Evolutionary conservation across 2,329 filamentous ascomycete genomes (phyloP).

Genomic region (Colletotrichum tabaci): DNA sequence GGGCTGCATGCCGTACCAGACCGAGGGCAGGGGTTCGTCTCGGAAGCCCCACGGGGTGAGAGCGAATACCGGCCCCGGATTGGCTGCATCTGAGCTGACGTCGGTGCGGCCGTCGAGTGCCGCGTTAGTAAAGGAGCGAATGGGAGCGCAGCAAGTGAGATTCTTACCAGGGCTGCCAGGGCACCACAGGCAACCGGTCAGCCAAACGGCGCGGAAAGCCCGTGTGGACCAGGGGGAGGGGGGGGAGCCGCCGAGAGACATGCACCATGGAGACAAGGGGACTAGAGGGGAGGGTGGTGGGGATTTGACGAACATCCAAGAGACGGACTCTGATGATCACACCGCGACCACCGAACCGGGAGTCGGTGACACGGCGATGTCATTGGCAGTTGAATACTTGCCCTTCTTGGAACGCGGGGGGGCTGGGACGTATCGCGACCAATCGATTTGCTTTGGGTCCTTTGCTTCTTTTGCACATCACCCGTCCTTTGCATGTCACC

Average conservation of each 20-base stretch:
- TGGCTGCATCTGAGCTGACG: slow-evolving; percentile 30
- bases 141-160: slow-evolving; percentile 33
- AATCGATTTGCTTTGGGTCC: slow-evolving; percentile 18
- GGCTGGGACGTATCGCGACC: slow-evolving; percentile 32
- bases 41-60: slow-evolving; percentile 38
- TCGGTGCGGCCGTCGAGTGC: slow-evolving; percentile 31
- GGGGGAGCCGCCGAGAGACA: slow-evolving; percentile 17
- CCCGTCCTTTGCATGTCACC: slow-evolving; percentile 4
- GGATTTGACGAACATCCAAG: neutral
- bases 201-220: slow-evolving; percentile 40
- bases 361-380: slow-evolving; percentile 33
- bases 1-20: slow-evolving; percentile 42
- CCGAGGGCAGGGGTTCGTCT: slow-evolving; percentile 35
- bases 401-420: neutral
- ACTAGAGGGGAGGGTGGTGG: neutral
- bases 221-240: slow-evolving; percentile 21
- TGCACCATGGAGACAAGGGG: slow-evolving; percentile 6
- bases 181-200: slow-evolving; percentile 29
- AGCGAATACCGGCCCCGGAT: slow-evolving; percentile 28
- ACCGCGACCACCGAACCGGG: slow-evolving; percentile 27
- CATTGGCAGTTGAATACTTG: slow-evolving; percentile 18
- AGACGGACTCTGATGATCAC: slow-evolving; percentile 26
- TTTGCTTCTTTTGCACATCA: slow-evolving; percentile 7
- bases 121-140: slow-evolving; percentile 40
- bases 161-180: slow-evolving; percentile 23